Percentiles rank a stretch among this genome's conserved stretches.
Conservation (phyloP, 177 flowering plant genomes). For the Vitis hybrid region DNA sequence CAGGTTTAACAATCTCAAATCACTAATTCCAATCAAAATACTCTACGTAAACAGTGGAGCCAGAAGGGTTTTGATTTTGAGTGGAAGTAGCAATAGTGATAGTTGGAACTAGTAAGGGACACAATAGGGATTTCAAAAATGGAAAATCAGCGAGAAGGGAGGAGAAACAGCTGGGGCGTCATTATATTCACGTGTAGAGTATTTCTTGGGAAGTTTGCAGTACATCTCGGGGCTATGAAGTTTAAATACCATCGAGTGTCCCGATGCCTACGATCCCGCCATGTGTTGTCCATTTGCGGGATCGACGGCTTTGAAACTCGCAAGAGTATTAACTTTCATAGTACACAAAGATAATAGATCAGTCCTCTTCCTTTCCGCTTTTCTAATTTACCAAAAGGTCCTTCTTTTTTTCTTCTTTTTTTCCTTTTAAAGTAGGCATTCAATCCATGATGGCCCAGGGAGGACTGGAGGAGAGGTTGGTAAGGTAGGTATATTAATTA, state of each 20-base stretch:
- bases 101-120: neutral
- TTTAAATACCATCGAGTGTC: slow-evolving; percentile 7
- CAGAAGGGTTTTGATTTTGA: neutral
- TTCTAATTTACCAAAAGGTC: too few species aligned
- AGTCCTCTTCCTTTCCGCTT: neutral
- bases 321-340: slow-evolving; percentile 5
- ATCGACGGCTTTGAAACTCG: slow-evolving; percentile 31
- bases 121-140: neutral
- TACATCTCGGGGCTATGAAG: slow-evolving; percentile 13
- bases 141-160: slow-evolving; percentile 6
- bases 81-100: neutral
- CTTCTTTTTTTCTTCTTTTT: too few species aligned
- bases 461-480: neutral
- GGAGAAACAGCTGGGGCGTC: slow-evolving; percentile 20
- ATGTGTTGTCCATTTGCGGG: slow-evolving; percentile 11
- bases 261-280: slow-evolving; percentile 22
- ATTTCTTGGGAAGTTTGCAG: slow-evolving; percentile 19
- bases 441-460: too few species aligned
- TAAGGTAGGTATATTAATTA: neutral
- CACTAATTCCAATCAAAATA: too few species aligned
- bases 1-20: too few species aligned
- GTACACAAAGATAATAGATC: slow-evolving; percentile 12
- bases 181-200: slow-evolving; percentile 33
- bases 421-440: too few species aligned
- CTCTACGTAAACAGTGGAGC: neutral